These are phyloP conservation scores for Hevea brasiliensis DNA, from an alignment of 345 rosid genomes.

Conservation along the genomic window DNA sequence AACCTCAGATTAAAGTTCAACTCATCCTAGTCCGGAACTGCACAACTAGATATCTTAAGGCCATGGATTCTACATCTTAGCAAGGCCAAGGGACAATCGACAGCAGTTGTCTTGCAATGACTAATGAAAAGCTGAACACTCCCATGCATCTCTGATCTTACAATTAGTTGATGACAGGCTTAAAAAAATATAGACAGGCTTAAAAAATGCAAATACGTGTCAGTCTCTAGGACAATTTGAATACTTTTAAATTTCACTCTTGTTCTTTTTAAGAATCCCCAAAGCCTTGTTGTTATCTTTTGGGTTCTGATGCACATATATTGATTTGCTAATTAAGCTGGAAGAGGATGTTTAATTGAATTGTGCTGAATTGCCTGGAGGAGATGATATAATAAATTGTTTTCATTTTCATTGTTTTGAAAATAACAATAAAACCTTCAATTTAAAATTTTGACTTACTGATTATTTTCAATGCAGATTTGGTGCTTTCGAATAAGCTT, in stretches of 20 bases:
- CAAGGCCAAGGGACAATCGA: background rate
- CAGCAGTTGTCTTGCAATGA: background rate
- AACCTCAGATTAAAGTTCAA: background rate
- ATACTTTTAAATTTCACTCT: background rate
- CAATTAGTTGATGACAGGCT: background rate
- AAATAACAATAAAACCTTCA: background rate
- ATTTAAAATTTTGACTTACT: background rate
- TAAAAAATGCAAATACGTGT: background rate
- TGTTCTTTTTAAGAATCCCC: background rate
- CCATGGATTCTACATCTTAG: background rate
- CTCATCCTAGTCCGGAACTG: background rate
- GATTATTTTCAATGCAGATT: slow-evolving; percentile 45
- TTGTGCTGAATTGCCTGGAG: background rate
- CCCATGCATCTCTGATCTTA: background rate
- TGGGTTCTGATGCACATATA: background rate
- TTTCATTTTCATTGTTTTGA: background rate
- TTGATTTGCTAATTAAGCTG: background rate
- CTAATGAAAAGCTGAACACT: background rate
- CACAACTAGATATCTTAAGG: background rate
- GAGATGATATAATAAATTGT: background rate
- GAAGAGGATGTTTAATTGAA: background rate
- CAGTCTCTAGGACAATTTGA: no score
- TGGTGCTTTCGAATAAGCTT: slow-evolving; percentile 81
- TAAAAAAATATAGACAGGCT: background rate
- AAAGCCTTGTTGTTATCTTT: background rate